Percentiles rank a stretch among this genome's conserved stretches.
Evolutionary conservation across 163 green algal genomes (phyloP).

Genomic region (Smithsoniella earleae): DNA sequence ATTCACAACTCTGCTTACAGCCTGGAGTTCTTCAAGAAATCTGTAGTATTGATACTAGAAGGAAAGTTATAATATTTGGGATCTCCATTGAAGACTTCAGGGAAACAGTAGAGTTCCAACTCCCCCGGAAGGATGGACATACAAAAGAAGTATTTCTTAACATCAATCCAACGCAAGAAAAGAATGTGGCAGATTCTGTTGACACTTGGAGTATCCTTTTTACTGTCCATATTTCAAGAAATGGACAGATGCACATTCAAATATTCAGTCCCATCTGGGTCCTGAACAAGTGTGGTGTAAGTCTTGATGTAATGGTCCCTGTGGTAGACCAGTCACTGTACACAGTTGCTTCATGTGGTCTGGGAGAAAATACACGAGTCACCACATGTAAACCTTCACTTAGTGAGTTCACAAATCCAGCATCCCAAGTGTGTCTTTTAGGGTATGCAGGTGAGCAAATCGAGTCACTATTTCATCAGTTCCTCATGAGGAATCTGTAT

Average conservation of each 20-base stretch:
- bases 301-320: background rate
- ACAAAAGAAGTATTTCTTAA: background rate
- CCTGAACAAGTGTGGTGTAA: slow-evolving; percentile 14
- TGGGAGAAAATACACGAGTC: too few species aligned
- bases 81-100: too few species aligned
- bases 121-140: background rate
- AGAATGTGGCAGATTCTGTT: background rate
- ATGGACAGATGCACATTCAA: slow-evolving; percentile 1
- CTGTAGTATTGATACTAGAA: background rate
- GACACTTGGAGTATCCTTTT: slow-evolving; percentile 1
- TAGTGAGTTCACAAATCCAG: too few species aligned
- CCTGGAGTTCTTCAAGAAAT: slow-evolving; percentile 16
- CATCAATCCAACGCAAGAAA: too few species aligned
- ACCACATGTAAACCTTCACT: too few species aligned
- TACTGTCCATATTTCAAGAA: background rate
- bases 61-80: background rate
- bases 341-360: too few species aligned
- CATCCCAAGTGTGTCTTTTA: too few species aligned
- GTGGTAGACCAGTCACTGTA: too few species aligned
- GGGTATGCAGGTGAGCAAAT: too few species aligned
- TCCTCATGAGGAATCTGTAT: too few species aligned
- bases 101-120: background rate
- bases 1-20: too few species aligned
- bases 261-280: slow-evolving; percentile 16
- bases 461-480: too few species aligned